Evolutionary conservation across 306 rosid genomes (phyloP), one percentile per base, ranked within the genome.

Genomic region (Cyclanthera cordifolia): DNA sequence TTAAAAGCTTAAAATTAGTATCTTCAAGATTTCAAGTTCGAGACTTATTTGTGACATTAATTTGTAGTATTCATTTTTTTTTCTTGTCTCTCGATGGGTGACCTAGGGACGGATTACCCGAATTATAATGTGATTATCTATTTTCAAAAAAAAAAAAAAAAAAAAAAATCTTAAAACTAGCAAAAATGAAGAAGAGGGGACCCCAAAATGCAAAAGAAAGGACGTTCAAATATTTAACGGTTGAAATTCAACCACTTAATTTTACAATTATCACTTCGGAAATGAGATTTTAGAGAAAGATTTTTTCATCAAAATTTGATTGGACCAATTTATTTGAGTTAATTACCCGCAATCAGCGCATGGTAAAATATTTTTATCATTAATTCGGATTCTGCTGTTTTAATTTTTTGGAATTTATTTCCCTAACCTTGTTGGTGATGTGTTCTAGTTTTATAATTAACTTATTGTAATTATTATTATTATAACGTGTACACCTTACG

Each of bases 301-400:
- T 16, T 16, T 16, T 47, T 51, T 51, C 47, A 3, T 59, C 67
- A n/a, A n/a, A 59, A 8, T 59, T 59, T 59, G 47, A 59, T 59
- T 59, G 67, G 47, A 59, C 67, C 67, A 59, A 8, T 8, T 59
- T 59, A 32, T 32, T 57, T 30, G 4, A 3, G 15, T 43, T n/a
- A n/a, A n/a, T n/a, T 17, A 7, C 25, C 67, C 67, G 67, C 67
- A 59, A 59, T 59, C 67, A 59, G 8, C 67, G 67, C 67, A 52
- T 52, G 8, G 2, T 20, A 20, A 25, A 12, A 3, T 55, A 5
- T 27, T 24, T 24, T 7, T 51, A 13, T 55, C 5, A 13, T 14
- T 14, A 55, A 11, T 54, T 1, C 7, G 10, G 2, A 7, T 37
- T 37, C 43, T 37, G 43, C 11, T 37, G 43, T 37, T 37, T 7